Conservation (phyloP, 2,329 filamentous ascomycete genomes). For the Aphanocladium album region DNA sequence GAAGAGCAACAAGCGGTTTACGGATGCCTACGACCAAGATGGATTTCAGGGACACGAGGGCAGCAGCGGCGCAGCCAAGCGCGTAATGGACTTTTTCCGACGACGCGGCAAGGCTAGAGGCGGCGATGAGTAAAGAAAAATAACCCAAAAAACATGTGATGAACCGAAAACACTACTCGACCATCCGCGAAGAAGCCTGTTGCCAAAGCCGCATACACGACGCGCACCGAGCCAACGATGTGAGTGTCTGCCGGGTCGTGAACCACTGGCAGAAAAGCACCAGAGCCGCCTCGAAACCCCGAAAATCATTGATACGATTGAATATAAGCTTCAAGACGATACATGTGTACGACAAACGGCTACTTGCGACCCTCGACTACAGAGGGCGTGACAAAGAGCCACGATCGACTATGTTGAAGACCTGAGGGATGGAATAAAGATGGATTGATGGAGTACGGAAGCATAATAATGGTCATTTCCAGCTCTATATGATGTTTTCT, state of each 20-base stretch:
- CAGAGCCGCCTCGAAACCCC: no score
- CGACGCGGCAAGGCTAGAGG: slow-evolving; percentile 73
- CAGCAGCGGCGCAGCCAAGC: slow-evolving; percentile 79
- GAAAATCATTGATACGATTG: not conserved
- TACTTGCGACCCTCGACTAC: not conserved
- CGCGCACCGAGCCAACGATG: not conserved
- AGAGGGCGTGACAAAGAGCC: not conserved
- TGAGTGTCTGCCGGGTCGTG: not conserved
- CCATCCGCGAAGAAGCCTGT: not conserved
- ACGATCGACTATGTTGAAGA: not conserved
- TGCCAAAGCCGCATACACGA: not conserved
- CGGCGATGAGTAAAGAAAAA: slow-evolving; percentile 46
- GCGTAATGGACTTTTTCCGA: slow-evolving; percentile 98
- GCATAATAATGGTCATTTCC: slow-evolving; percentile 4
- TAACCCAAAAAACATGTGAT: not conserved
- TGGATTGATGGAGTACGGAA: not conserved
- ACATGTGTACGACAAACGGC: not conserved
- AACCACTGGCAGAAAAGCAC: not conserved
- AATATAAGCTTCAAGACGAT: not conserved
- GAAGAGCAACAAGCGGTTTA: slow-evolving; percentile 84
- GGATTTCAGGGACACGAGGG: slow-evolving; percentile 65
- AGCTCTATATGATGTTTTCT: not conserved
- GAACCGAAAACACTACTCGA: not conserved
- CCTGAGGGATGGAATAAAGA: not conserved
- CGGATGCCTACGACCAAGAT: slow-evolving; percentile 79